phyloP scores from a whole-genome alignment of 2,329 filamentous ascomycete species.

The Alternaria infectoria region DNA sequence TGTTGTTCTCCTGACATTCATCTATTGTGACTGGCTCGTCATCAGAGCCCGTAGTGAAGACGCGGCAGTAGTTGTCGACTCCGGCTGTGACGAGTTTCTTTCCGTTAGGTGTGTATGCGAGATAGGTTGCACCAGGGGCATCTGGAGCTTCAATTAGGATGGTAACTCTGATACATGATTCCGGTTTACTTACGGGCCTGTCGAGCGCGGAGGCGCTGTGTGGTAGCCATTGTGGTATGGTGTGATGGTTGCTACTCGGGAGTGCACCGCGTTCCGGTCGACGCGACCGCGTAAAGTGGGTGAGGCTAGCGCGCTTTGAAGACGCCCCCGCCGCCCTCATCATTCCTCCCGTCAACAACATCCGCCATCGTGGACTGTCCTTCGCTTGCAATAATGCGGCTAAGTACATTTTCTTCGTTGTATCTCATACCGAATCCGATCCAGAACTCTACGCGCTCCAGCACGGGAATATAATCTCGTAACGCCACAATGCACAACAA shows the following conservation, averaged over 20 bases:
- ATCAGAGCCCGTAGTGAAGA: conserved; percentile 90
- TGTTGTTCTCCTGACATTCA: conserved; percentile 85
- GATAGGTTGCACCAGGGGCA: conserved; percentile 83
- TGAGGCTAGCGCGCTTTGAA: conserved; percentile 10
- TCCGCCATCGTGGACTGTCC: neutral
- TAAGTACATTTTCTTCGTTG: neutral
- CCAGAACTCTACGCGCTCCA: neutral
- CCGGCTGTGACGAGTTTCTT: conserved; percentile 87
- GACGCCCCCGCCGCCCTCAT: conserved; percentile 1
- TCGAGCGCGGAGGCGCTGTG: conserved; percentile 34
- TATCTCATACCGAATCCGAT: neutral
- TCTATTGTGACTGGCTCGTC: conserved; percentile 93
- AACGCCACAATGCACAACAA: neutral
- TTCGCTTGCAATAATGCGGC: neutral
- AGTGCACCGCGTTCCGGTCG: conserved; percentile 5
- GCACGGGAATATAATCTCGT: neutral
- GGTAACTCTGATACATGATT: neutral
- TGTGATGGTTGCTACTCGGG: conserved; percentile 5
- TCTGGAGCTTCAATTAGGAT: conserved; percentile 56
- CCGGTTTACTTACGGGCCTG: conserved; percentile 39
- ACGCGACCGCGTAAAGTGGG: conserved; percentile 18
- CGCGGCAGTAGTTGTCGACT: conserved; percentile 88
- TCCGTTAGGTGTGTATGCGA: conserved; percentile 89
- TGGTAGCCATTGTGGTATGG: conserved; percentile 15
- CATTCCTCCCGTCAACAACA: neutral